Evolutionary conservation across 179 eudicot species (phyloP).

Genomic region (Amaranthus tricolor): DNA sequence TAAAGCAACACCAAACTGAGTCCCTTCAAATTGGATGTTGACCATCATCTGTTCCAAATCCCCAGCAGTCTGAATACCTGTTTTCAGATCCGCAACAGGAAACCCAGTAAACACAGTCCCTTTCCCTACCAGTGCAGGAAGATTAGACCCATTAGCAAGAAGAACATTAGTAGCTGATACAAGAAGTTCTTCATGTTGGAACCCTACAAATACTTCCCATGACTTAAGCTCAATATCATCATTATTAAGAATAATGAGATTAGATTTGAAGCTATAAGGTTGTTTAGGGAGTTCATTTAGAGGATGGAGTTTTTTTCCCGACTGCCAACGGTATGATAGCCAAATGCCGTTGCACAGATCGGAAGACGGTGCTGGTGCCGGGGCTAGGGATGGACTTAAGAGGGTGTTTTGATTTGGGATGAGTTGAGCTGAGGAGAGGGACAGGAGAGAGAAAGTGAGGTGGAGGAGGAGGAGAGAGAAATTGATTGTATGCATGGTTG

Average conservation of each 20-base stretch:
- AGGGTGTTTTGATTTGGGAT: neutral
- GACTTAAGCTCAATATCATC: slow-evolving; percentile 40
- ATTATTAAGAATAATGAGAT: slow-evolving; percentile 35
- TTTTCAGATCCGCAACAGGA: slow-evolving; percentile 46
- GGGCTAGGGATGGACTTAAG: slow-evolving; percentile 6
- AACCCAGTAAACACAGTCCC: slow-evolving; percentile 60
- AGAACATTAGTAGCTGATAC: slow-evolving; percentile 34
- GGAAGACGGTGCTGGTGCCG: slow-evolving; percentile 33
- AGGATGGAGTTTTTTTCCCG: slow-evolving; percentile 36
- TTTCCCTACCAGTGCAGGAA: slow-evolving; percentile 52
- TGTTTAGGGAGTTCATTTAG: slow-evolving; percentile 14
- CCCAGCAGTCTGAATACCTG: slow-evolving; percentile 75
- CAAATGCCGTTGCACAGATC: slow-evolving; percentile 47
- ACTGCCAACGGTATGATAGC: slow-evolving; percentile 24
- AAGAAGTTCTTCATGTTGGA: slow-evolving; percentile 33
- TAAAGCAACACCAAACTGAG: slow-evolving; percentile 67
- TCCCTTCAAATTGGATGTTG: slow-evolving; percentile 54
- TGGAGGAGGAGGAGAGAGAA: neutral
- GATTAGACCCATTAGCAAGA: slow-evolving; percentile 28
- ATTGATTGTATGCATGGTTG: neutral
- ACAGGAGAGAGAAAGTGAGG: neutral
- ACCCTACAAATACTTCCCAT: slow-evolving; percentile 37
- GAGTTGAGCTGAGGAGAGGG: slow-evolving; percentile 13
- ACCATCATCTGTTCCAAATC: slow-evolving; percentile 45
- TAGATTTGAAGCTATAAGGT: slow-evolving; percentile 38